Evolutionary conservation across 495 filamentous ascomycete genomes (phyloP).

Genomic region (Bacidia gigantensis): DNA sequence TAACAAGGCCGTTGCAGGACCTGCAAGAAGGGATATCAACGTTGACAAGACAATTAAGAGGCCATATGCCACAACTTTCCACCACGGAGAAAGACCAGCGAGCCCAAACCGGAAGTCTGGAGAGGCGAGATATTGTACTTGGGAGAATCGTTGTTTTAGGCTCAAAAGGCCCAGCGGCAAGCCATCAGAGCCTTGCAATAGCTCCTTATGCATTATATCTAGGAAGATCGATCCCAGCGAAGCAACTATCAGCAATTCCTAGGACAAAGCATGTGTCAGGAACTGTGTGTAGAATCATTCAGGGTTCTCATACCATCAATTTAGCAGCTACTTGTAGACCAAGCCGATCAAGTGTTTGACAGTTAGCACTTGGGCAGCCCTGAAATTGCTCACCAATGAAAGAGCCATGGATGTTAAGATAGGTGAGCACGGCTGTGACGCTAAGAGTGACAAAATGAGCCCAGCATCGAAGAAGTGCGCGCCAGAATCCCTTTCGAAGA

Average conservation of each 20-base stretch:
- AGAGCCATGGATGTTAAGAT: slow-evolving; percentile 6
- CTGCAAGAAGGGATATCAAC: slow-evolving; percentile 8
- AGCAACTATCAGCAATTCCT: slow-evolving; percentile 7
- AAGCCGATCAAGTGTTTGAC: slow-evolving; percentile 6
- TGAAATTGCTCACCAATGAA: slow-evolving; percentile 7
- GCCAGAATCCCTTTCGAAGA: not conserved
- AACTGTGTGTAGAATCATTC: not conserved
- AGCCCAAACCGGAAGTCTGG: slow-evolving; percentile 10
- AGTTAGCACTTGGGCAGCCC: not conserved
- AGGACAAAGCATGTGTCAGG: not conserved
- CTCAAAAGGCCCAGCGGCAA: slow-evolving; percentile 6
- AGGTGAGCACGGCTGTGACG: slow-evolving; percentile 4
- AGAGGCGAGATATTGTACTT: slow-evolving; percentile 6
- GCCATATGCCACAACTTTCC: slow-evolving; percentile 2
- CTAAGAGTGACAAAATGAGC: slow-evolving; percentile 7
- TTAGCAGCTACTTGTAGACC: slow-evolving; percentile 9
- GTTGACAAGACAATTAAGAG: not conserved
- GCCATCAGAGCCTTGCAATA: slow-evolving; percentile 3
- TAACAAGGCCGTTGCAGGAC: slow-evolving; percentile 7
- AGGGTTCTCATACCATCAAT: not conserved
- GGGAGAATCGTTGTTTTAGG: slow-evolving; percentile 5
- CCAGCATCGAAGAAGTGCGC: slow-evolving; percentile 4
- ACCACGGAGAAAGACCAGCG: slow-evolving; percentile 2
- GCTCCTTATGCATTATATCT: slow-evolving; percentile 1
- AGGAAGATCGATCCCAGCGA: slow-evolving; percentile 3